phyloP scores from a whole-genome alignment of 352 stramenopile genomes.

The Phytopythium boreale region DNA sequence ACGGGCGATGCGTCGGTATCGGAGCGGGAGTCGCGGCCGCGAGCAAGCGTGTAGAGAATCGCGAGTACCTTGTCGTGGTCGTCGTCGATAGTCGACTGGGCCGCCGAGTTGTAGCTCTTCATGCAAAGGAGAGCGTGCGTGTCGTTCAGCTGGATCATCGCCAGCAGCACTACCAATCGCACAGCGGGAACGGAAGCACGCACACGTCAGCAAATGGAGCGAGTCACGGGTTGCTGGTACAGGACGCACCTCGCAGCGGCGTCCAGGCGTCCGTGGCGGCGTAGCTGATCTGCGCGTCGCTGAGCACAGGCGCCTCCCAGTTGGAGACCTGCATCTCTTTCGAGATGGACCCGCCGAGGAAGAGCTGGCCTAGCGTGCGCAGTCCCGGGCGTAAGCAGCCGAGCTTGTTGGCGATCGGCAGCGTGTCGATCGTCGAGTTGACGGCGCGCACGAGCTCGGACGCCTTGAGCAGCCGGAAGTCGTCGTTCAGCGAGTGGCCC shows the following conservation, averaged over 20 bases:
- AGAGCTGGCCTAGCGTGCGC: conserved; percentile 73
- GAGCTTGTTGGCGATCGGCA: conserved; percentile 74
- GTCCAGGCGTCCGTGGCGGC: conserved; percentile 80
- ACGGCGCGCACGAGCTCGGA: conserved; percentile 56
- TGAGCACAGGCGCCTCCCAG: conserved; percentile 71
- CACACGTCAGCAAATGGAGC: conserved; percentile 1
- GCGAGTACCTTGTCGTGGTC: conserved; percentile 47
- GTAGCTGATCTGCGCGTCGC: conserved; percentile 69
- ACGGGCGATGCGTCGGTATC: not conserved
- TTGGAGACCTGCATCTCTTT: conserved; percentile 88
- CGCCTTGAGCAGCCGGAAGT: conserved; percentile 61
- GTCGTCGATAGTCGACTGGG: conserved; percentile 30
- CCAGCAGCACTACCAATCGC: conserved; percentile 52
- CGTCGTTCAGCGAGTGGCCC: conserved; percentile 73
- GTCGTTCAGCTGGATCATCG: conserved; percentile 70
- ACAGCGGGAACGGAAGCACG: conserved; percentile 5
- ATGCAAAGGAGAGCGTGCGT: conserved; percentile 47
- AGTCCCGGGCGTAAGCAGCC: conserved; percentile 71
- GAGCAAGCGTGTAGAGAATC: conserved; percentile 38
- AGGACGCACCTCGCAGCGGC: conserved; percentile 50
- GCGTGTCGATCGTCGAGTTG: conserved; percentile 73
- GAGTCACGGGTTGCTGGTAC: not conserved
- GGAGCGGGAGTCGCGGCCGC: conserved; percentile 14
- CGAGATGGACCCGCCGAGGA: conserved; percentile 59
- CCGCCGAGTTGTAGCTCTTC: conserved; percentile 62